A percentile compares a stretch with the other conserved stretches of the same genome.
These are phyloP conservation scores for Draba incana DNA, from an alignment of 345 rosid species.

Conservation along the genomic window DNA sequence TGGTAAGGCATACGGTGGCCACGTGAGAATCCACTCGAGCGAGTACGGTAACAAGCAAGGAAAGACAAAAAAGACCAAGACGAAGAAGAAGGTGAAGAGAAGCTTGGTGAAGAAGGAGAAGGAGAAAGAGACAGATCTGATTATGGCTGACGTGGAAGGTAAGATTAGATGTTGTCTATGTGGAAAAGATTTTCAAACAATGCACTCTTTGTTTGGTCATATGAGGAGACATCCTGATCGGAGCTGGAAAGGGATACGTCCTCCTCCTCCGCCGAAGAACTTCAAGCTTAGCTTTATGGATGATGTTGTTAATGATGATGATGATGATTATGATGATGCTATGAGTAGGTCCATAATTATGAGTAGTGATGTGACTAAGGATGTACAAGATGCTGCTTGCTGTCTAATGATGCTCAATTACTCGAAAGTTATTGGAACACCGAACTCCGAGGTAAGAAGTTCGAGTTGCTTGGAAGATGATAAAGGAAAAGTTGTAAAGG, in stretches of 20 bases:
- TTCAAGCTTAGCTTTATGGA: neutral
- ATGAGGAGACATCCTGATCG: slow-evolving; percentile 85
- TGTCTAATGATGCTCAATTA: slow-evolving; percentile 27
- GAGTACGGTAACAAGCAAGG: slow-evolving; percentile 33
- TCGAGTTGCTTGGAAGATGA: neutral
- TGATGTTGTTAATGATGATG: neutral
- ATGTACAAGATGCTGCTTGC: slow-evolving; percentile 35
- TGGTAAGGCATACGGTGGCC: slow-evolving; percentile 53
- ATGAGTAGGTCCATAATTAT: slow-evolving; percentile 25
- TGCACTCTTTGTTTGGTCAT: slow-evolving; percentile 71
- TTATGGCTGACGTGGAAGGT: slow-evolving; percentile 37
- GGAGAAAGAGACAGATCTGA: slow-evolving; percentile 37
- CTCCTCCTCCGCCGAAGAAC: slow-evolving; percentile 42
- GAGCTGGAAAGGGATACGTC: slow-evolving; percentile 62
- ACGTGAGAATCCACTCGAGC: slow-evolving; percentile 47
- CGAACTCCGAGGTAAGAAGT: slow-evolving; percentile 31
- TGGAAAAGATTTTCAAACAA: slow-evolving; percentile 46
- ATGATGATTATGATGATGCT: slow-evolving; percentile 14
- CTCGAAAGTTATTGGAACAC: slow-evolving; percentile 5
- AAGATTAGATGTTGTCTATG: slow-evolving; percentile 46
- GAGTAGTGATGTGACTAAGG: slow-evolving; percentile 24
- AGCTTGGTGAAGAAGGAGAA: slow-evolving; percentile 25
- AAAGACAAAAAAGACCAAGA: slow-evolving; percentile 26
- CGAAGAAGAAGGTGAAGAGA: slow-evolving; percentile 25
- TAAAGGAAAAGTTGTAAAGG: neutral